Evolutionary conservation across 2,329 filamentous ascomycete genomes (phyloP).

Genomic region (Bimuria novae-zelandiae): DNA sequence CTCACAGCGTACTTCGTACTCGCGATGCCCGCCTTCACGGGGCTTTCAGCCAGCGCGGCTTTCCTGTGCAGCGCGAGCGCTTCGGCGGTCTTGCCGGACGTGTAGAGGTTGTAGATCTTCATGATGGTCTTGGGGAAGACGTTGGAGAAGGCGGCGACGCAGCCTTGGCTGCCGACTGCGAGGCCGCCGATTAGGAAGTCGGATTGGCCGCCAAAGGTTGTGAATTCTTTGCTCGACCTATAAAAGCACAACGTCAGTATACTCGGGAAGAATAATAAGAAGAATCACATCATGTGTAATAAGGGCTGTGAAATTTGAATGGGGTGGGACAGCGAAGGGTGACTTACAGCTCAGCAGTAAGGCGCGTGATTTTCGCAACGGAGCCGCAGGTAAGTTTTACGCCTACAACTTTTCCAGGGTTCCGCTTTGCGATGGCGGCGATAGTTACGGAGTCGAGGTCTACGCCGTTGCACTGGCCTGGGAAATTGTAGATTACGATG

Average conservation of each 20-base stretch:
- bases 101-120: constrained; percentile 65
- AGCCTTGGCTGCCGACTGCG: constrained; percentile 58
- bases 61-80: constrained; percentile 65
- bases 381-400: constrained; percentile 76
- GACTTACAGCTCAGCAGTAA: constrained; percentile 54
- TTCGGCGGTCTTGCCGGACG: constrained; percentile 60
- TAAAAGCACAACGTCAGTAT: not conserved
- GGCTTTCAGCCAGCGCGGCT: constrained; percentile 68
- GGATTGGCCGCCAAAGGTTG: constrained; percentile 72
- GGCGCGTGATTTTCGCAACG: constrained; percentile 71
- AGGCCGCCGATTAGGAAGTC: constrained; percentile 69
- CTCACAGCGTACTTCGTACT: constrained; percentile 71
- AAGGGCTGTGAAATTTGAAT: too few species aligned
- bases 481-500: constrained; percentile 75
- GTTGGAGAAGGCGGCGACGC: constrained; percentile 63
- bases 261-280: too few species aligned
- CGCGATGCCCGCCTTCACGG: constrained; percentile 69
- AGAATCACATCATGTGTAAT: too few species aligned
- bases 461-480: constrained; percentile 67
- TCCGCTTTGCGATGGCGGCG: constrained; percentile 56
- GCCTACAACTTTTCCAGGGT: constrained; percentile 67
- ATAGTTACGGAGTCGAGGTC: constrained; percentile 72
- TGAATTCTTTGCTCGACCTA: constrained; percentile 59
- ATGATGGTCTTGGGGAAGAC: constrained; percentile 61
- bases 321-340: too few species aligned